Conservation (phyloP, 1,139 yeast genomes). For the Debaryomyces psychrophilus region DNA sequence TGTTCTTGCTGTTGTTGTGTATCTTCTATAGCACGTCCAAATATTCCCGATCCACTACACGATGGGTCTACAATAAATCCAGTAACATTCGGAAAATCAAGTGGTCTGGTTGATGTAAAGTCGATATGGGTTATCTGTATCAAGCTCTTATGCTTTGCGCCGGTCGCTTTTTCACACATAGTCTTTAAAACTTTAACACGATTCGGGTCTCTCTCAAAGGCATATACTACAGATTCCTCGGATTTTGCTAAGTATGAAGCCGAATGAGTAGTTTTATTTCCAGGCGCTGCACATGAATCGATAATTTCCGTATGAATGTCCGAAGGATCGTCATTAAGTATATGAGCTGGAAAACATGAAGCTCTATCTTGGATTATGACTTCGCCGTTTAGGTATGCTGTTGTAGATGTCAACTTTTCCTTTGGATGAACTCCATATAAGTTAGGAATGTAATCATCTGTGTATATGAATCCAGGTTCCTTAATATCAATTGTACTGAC, state of each 20-base stretch:
- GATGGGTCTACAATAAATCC: slow-evolving; percentile 95
- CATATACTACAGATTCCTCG: slow-evolving; percentile 56
- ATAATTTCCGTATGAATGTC: slow-evolving; percentile 61
- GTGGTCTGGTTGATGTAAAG: slow-evolving; percentile 71
- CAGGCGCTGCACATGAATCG: slow-evolving; percentile 98
- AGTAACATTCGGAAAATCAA: slow-evolving; percentile 63
- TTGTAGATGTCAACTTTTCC: slow-evolving; percentile 65
- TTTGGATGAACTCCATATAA: slow-evolving; percentile 81
- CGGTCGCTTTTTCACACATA: slow-evolving; percentile 84
- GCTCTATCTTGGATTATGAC: slow-evolving; percentile 94
- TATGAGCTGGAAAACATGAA: slow-evolving; percentile 93
- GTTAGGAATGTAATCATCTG: slow-evolving; percentile 71
- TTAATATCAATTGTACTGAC: slow-evolving; percentile 51
- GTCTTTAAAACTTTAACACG: slow-evolving; percentile 72
- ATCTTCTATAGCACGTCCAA: slow-evolving; percentile 75
- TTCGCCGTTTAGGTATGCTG: slow-evolving; percentile 71
- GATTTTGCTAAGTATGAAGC: slow-evolving; percentile 58
- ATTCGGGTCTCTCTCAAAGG: slow-evolving; percentile 82
- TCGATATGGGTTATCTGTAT: slow-evolving; percentile 80
- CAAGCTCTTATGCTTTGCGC: slow-evolving; percentile 42
- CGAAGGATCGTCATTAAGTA: slow-evolving; percentile 56
- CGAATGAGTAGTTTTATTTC: slow-evolving; percentile 92
- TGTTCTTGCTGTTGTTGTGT: slow-evolving; percentile 37
- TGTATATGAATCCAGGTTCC: slow-evolving; percentile 59
- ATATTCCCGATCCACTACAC: slow-evolving; percentile 96